Conservation (phyloP, 1,284 basidiomycete genomes). For the Boletus semigastroideus region DNA sequence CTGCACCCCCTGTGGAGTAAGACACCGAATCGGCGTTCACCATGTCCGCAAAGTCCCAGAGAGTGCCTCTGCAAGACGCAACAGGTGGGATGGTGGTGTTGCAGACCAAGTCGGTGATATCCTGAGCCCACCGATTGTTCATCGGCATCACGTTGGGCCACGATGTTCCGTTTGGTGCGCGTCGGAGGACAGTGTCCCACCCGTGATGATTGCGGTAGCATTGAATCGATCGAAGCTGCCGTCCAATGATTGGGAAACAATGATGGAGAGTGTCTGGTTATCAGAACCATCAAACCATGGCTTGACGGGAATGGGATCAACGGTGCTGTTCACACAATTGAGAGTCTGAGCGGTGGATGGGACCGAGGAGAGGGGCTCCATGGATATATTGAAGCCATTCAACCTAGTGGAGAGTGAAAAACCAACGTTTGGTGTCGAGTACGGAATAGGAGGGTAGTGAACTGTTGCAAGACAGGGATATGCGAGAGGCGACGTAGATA, state of each 20-base stretch:
- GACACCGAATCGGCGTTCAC: neutral
- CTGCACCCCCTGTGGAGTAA: too few species aligned
- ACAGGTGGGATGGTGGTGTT: conserved; percentile 1
- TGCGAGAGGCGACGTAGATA: too few species aligned
- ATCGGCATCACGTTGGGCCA: conserved; percentile 15
- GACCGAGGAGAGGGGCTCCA: conserved; percentile 12
- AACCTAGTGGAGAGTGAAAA: conserved; percentile 9
- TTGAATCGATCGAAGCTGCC: conserved; percentile 1
- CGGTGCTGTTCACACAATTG: neutral
- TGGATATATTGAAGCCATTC: conserved; percentile 20
- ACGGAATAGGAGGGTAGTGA: conserved; percentile 17
- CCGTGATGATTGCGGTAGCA: conserved; percentile 8
- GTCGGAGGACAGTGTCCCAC: conserved; percentile 9
- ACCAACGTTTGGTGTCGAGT: neutral
- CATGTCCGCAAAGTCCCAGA: conserved; percentile 5
- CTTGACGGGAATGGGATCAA: neutral
- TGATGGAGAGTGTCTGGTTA: conserved; percentile 11
- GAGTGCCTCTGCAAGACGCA: neutral
- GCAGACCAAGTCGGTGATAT: conserved; percentile 16
- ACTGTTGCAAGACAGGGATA: too few species aligned
- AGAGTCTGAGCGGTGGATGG: conserved; percentile 14
- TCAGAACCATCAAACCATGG: conserved; percentile 12
- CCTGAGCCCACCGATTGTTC: conserved; percentile 14
- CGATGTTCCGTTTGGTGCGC: conserved; percentile 13
- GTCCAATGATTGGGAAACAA: neutral